These are phyloP conservation scores for Boletus vinaceobasis DNA, from an alignment of 768 basidiomycete genomes.

Conservation along the genomic window DNA sequence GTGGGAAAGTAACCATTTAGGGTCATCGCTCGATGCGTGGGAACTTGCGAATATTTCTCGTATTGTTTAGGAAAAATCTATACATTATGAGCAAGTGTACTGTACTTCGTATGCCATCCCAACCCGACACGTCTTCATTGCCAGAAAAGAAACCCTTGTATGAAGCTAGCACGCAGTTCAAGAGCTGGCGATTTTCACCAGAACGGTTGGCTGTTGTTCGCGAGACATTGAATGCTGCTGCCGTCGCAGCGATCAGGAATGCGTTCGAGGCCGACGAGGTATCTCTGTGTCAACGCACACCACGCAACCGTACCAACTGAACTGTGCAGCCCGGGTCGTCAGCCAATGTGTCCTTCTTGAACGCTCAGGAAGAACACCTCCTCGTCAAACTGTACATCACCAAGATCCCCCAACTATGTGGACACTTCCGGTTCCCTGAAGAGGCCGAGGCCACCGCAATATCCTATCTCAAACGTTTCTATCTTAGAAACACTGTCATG, in stretches of 20 bases:
- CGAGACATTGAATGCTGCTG: conserved; percentile 64
- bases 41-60: too few species aligned
- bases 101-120: not conserved
- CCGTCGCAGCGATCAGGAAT: conserved; percentile 70
- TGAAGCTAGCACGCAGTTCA: conserved; percentile 76
- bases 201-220: conserved; percentile 61
- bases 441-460: conserved; percentile 92
- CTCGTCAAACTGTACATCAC: conserved; percentile 87
- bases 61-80: too few species aligned
- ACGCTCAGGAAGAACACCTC: conserved; percentile 81
- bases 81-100: too few species aligned
- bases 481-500: conserved; percentile 97
- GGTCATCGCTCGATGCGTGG: too few species aligned
- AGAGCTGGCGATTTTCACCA: conserved; percentile 85
- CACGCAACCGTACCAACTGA: not conserved
- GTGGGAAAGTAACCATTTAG: conserved; percentile 19
- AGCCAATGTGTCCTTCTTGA: conserved; percentile 58
- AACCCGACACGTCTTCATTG: not conserved
- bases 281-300: conserved; percentile 16
- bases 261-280: conserved; percentile 83
- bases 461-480: conserved; percentile 93
- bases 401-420: conserved; percentile 83
- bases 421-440: conserved; percentile 83
- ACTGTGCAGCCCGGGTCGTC: conserved; percentile 69
- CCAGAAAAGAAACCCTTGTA: conserved; percentile 48